These are phyloP conservation scores for Candida dajiaensis DNA, from an alignment of 805 yeast species.

Conservation along the genomic window DNA sequence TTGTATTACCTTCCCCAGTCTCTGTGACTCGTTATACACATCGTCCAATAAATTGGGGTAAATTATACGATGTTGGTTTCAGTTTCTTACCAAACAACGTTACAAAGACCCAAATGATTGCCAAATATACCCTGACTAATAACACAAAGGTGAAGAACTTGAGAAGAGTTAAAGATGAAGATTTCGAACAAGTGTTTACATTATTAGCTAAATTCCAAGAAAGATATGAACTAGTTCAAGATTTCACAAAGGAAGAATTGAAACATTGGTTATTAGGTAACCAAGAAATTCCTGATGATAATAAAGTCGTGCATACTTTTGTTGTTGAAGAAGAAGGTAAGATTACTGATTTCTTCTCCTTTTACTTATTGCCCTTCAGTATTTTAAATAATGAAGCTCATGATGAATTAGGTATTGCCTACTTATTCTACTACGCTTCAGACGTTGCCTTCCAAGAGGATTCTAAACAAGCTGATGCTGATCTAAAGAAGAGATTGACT, in stretches of 20 bases:
- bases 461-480: constrained; percentile 33
- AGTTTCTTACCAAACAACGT: constrained; percentile 68
- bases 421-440: constrained; percentile 84
- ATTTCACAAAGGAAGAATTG: constrained; percentile 62
- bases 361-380: constrained; percentile 82
- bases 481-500: constrained; percentile 53
- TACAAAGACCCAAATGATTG: constrained; percentile 67
- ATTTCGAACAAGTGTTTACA: constrained; percentile 56
- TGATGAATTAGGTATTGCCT: constrained; percentile 75
- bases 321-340: constrained; percentile 63
- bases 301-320: constrained; percentile 62
- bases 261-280: constrained; percentile 76
- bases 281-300: constrained; percentile 27
- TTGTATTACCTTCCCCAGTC: constrained; percentile 87
- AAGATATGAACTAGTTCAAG: constrained; percentile 68
- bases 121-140: constrained; percentile 55
- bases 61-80: constrained; percentile 85
- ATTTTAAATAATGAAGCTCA: constrained; percentile 64
- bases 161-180: constrained; percentile 45
- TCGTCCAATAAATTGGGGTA: constrained; percentile 90
- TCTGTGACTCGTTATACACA: constrained; percentile 86
- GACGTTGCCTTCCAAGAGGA: constrained; percentile 45
- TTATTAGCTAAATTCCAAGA: constrained; percentile 59
- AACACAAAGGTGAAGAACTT: constrained; percentile 46
- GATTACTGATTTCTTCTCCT: constrained; percentile 86